Base-by-base conservation (phyloP, 148 eudicot genomes). In the Vaccinium myrtillus region DNA sequence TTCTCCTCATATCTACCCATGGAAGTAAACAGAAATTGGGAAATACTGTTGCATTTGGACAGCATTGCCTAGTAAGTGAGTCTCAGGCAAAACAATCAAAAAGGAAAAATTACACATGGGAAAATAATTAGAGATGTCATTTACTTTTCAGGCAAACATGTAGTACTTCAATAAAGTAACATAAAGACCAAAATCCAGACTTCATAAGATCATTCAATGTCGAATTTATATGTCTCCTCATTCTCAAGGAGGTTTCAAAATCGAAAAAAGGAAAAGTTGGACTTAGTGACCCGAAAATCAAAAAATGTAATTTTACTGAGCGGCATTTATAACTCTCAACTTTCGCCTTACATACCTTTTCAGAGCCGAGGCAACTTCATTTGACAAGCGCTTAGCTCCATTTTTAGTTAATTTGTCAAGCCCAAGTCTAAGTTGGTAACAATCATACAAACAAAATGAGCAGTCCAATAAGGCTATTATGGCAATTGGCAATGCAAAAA, bases 341-440 rank as follows among this genome's bases (percentile, higher is more conserved):
- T 81, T 69, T 81, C 19, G 2, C n/a, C 46, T 14, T 23, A 49
- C 15, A 11, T 51, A 82, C 84, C 84, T 82, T 54, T 54, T 71
- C 39, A 82, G 84, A 30, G 84, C 84, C 1, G 78, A 82, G 49
- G 36, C 51, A 73, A 82, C 54, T 39, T 82, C 78, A 73, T 51
- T 82, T 53, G 78, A 51, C 78, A 82, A 14, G 78, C 27, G 5
- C 39, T 55, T 54, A 36, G 67, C 19, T 18, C 78, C 78, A 21
- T 39, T 82, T 82, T 71, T 21, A 21, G 78, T 49, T 71, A 82
- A 63, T 53, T 71, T 73, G 36, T 82, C 84, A 32, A 82, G 84
- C 78, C 73, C 84, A 73, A 51, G 78, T 53, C 73, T 73, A 53
- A 82, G 84, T 82, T 82, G 84, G 84, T 71, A 82, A 73, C 84